These are phyloP conservation scores for Fraxinus latifolia DNA, from an alignment of 305 asterid genomes.

Conservation along the genomic window DNA sequence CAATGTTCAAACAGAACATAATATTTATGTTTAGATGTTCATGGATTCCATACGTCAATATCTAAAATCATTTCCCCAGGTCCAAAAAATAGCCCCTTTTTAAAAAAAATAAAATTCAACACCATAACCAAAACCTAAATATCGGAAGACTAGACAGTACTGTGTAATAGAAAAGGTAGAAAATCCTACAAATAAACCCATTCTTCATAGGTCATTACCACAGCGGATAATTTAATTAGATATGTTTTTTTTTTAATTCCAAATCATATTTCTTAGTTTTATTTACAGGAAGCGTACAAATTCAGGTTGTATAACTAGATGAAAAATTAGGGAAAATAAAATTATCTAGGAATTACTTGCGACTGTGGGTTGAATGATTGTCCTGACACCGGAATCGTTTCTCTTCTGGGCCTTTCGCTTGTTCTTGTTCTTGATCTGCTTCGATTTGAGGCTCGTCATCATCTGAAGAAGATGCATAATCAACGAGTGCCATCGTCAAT, in stretches of 20 bases:
- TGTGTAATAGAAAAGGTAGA: background rate
- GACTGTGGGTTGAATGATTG: constrained; percentile 14
- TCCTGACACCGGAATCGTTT: constrained; percentile 29
- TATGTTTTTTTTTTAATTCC: background rate
- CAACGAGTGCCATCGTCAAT: constrained; percentile 67
- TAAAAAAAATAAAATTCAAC: too few relatives aligned
- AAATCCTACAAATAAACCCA: background rate
- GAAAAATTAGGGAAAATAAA: background rate
- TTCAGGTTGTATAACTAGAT: background rate
- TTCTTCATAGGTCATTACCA: background rate
- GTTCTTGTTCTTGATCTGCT: background rate
- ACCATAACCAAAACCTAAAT: background rate
- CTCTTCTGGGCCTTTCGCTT: constrained; percentile 19
- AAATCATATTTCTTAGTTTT: background rate
- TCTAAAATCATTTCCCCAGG: background rate
- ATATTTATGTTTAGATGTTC: background rate
- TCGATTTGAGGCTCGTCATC: constrained; percentile 39
- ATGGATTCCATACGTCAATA: background rate
- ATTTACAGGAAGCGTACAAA: constrained; percentile 10
- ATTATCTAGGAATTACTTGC: constrained; percentile 28
- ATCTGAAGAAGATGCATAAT: constrained; percentile 70
- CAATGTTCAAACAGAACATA: background rate
- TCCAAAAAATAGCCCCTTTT: background rate
- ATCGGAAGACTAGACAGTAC: background rate
- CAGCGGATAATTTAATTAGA: background rate